Evolutionary conservation across 108 stramenopile species (phyloP), one percentile per base, ranked within the genome.

Genomic region (Skeletonema marinoi): DNA sequence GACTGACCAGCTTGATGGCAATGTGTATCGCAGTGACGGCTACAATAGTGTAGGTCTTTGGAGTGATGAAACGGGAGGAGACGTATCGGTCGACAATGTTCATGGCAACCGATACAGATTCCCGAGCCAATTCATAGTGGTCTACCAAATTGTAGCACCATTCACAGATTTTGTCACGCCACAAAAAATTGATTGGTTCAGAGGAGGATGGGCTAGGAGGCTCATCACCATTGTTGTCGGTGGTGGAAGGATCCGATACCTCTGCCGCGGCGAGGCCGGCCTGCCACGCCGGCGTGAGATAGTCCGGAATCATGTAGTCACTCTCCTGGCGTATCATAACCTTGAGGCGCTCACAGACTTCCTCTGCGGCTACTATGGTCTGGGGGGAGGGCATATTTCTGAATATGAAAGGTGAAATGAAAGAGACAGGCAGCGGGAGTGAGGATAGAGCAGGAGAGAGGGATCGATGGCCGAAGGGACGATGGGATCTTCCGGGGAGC

Each of bases 141-240:
- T 92, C 91, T 21, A 92, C 73, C 13, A 92, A 84, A 33, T 84
- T 78, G 67, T 85, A 91, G 30, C 78, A 81, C 90, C 90, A 91
- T 70, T 91, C 88, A 66, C 85, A 89, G 6, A 91, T 91, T 62
- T 80, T 88, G 13, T 81, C 66, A 39, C 90, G 69, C 90, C 90
- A 90, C 60, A 80, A 80, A 46, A 75, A 78, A 60, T 81, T 66
- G 39, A 83, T 86, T 60, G 50, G 17, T n/a, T 19, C 21, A 1
- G 54, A 56, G 21, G 25, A 29, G 10, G 54, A 56, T 7, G 25
- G 0, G 25, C 3, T 25, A 10, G 54, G 0, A 10, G 54, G 0
- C 54, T 29, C 17, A 25, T 56, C 50, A 51, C 17, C 17, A 51
- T 19, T 51, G 50, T 56, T 21, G 44, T n/a, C 16, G 44, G 44